Evolutionary conservation across 495 filamentous ascomycete species (phyloP), one percentile per base, ranked within the genome.

Genomic region (Jackrogersella multiformis): DNA sequence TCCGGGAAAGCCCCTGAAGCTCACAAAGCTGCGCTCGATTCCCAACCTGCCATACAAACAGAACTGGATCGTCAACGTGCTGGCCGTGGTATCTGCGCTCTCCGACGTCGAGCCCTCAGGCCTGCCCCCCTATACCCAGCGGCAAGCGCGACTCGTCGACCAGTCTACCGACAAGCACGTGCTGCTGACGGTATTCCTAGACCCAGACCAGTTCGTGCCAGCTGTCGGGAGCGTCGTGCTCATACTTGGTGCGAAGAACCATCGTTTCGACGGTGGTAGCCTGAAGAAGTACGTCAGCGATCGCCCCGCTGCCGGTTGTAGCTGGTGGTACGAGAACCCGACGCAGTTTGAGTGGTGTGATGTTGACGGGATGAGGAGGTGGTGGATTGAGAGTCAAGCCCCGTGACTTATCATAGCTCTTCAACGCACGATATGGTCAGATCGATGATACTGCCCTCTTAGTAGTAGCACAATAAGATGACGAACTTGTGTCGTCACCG

Each of bases 231-330:
- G 75, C 20, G 77, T 81, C 21, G 75, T 82, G 9, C 24, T 84
- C 41, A 63, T 84, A 4, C 35, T 79, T 0, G 81, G 81, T 0
- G 80, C 80, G 4, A 84, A 82, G 61, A 84, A 84, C 30, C 81
- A 84, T 48, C 58, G 68, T 16, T 79, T 77, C 46, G 81, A 84
- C 6, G 81, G 80, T 5, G 81, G 81, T 1, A 74, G 75, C 39
- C 44, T 84, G 60, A 79, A 80, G 61, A 84, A 84, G 66, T 84
- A 82, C 48, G 73, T 51, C 0, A 81, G 78, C 49, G 81, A 84
- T 46, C 51, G 64, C 38, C 62, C 71, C 0, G 61, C 24, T 15
- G 36, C 56, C 2, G 76, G 77, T n/a, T 58, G 48, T 32, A 61
- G 58, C 1, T 84, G 81, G 80, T 84, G 81, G 81, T 70, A 77